Evolutionary conservation across 1,284 basidiomycete genomes (phyloP), one percentile per base, ranked within the genome.

Genomic region (Rhodofomes roseus): DNA sequence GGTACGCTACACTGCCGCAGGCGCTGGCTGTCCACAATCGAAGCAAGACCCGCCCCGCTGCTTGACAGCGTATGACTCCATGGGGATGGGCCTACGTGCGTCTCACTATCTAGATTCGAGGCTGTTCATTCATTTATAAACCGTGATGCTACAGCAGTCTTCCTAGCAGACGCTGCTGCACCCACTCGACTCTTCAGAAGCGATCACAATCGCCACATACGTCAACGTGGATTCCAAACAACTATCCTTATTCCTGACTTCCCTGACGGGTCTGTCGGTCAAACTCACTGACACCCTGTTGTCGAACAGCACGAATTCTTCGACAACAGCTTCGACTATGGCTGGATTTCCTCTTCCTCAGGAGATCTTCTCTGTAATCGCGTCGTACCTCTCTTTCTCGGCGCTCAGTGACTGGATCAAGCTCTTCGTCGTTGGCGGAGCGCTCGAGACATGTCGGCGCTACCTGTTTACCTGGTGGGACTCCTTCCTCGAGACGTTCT

Each of bases 321-420:
- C 46, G 12, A n/a, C 22, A 25, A 25, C 46, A 29, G 4, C 46
- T 4, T 18, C 46, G 2, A 22, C 8, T 1, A 48, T 48, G 46
- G 14, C 4, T 14, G 11, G 14, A 29, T 14, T 48, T 22, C 46
- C 46, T 29, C 20, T 48, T 8, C 46, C 46, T 2, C 46, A 48
- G 2, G 46, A 48, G 14, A 48, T 48, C 25, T 48, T 29, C 25
- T 48, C 46, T 48, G 20, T 53, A 20, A 27, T 67, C 48, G 31
- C 57, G 12, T 60, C 61, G 52, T 44, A 63, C 4, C 57, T 65
- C 12, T 62, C 63, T 7, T 57, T 63, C 36, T 62, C 63, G 27
- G 62, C 58, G 20, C 66, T 70, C 18, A 67, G 69, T 23, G 68
- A 72, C 48, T 68, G 71, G 55, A 62, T 73, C 16, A 70, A 71